A percentile compares a stretch with the other conserved stretches of the same genome.
These are phyloP conservation scores for Oenanthe sinensis DNA, from an alignment of 129 eudicot species.

Conservation along the genomic window DNA sequence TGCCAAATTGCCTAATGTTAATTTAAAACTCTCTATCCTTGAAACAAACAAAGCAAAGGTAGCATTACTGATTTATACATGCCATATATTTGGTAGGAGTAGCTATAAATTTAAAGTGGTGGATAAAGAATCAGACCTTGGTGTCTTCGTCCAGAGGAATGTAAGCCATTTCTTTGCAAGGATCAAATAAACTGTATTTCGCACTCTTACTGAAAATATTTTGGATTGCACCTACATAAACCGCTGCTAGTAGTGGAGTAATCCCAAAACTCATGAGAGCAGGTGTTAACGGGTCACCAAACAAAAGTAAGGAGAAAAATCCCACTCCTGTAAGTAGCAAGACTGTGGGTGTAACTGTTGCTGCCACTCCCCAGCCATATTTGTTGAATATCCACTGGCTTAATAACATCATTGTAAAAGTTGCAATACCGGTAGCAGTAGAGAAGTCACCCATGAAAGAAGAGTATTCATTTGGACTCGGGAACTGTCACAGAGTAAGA, in stretches of 20 bases:
- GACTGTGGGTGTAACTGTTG: conserved; percentile 90
- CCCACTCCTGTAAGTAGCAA: conserved; percentile 86
- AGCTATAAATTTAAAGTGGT: background rate
- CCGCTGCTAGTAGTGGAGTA: conserved; percentile 97
- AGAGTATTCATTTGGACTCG: conserved; percentile 94
- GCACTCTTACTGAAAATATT: conserved; percentile 98
- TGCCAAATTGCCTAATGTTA: background rate
- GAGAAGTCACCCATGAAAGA: conserved; percentile 99
- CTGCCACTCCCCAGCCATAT: conserved; percentile 99
- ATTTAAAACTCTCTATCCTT: background rate
- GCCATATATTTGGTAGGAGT: background rate
- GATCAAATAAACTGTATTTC: conserved; percentile 94
- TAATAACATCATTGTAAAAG: conserved; percentile 93
- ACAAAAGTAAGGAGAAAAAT: conserved; percentile 79
- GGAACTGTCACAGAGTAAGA: conserved; percentile 49
- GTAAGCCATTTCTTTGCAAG: conserved; percentile 99
- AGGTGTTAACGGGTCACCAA: conserved; percentile 78
- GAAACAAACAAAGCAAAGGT: background rate
- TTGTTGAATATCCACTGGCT: conserved; percentile 91
- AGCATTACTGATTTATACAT: background rate
- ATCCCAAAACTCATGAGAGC: conserved; percentile 65
- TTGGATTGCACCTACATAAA: conserved; percentile 95
- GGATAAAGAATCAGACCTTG: conserved; percentile 49
- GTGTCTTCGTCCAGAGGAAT: conserved; percentile 98
- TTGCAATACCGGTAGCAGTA: conserved; percentile 94